Evolutionary conservation across 805 yeast genomes (phyloP).

Genomic region (Pichia paraexigua): DNA sequence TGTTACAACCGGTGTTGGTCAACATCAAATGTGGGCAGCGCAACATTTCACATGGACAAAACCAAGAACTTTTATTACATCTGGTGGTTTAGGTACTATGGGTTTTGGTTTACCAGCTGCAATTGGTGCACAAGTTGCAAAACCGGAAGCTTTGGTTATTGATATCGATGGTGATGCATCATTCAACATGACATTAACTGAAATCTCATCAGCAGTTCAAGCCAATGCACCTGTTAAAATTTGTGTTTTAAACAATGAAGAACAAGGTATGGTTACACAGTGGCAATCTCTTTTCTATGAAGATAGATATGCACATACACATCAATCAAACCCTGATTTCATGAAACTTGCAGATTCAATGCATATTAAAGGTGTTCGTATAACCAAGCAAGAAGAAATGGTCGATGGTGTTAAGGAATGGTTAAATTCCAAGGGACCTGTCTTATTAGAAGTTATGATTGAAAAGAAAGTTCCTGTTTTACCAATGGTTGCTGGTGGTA

Average conservation of each 20-base stretch:
- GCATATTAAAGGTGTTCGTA: slow-evolving; percentile 80
- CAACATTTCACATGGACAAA: slow-evolving; percentile 92
- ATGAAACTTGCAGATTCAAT: slow-evolving; percentile 89
- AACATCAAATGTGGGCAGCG: slow-evolving; percentile 99
- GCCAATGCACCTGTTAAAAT: slow-evolving; percentile 86
- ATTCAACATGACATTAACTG: slow-evolving; percentile 96
- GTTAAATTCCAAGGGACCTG: slow-evolving; percentile 73
- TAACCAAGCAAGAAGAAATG: slow-evolving; percentile 61
- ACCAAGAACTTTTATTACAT: slow-evolving; percentile 93
- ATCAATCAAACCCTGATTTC: slow-evolving; percentile 91
- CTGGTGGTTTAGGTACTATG: slow-evolving; percentile 99
- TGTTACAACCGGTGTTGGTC: slow-evolving; percentile 97
- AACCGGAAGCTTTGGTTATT: slow-evolving; percentile 89
- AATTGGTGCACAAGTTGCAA: slow-evolving; percentile 95
- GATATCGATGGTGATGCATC: slow-evolving; percentile 99
- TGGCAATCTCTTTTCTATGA: slow-evolving; percentile 98
- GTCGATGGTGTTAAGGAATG: slow-evolving; percentile 53
- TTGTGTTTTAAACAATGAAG: slow-evolving; percentile 89
- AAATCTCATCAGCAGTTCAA: slow-evolving; percentile 90
- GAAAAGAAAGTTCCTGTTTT: slow-evolving; percentile 93
- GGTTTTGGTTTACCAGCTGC: slow-evolving; percentile 97
- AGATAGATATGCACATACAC: slow-evolving; percentile 96
- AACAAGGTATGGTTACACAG: slow-evolving; percentile 99
- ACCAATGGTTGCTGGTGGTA: slow-evolving; percentile 98
- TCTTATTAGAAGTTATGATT: slow-evolving; percentile 80